phyloP scores from a whole-genome alignment of 176 grass and related monocot genomes.

The Zoysia japonica region DNA sequence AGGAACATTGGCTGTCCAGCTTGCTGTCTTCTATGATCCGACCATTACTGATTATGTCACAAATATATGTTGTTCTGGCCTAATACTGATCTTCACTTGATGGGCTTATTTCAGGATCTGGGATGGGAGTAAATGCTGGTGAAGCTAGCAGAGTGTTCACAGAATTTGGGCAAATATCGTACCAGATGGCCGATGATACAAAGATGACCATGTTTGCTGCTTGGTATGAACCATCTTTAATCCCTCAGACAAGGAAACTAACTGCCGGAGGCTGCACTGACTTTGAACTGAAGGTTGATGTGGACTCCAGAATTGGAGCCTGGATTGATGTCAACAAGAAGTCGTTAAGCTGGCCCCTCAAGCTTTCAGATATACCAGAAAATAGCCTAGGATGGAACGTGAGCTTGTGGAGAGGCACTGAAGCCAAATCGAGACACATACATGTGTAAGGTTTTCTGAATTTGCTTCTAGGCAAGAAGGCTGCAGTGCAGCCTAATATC shows the following conservation, averaged over 20 bases:
- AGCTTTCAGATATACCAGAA: slow-evolving; percentile 59
- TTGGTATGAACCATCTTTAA: slow-evolving; percentile 46
- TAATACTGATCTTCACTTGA: slow-evolving; percentile 65
- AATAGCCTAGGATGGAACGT: slow-evolving; percentile 66
- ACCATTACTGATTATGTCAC: slow-evolving; percentile 58
- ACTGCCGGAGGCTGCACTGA: slow-evolving; percentile 56
- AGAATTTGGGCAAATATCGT: slow-evolving; percentile 64
- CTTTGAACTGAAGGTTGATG: slow-evolving; percentile 62
- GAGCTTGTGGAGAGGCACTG: slow-evolving; percentile 53
- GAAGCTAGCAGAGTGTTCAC: slow-evolving; percentile 51
- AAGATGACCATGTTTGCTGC: slow-evolving; percentile 68
- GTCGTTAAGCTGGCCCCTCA: slow-evolving; percentile 55
- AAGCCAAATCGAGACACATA: slow-evolving; percentile 43
- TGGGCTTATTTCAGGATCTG: slow-evolving; percentile 47
- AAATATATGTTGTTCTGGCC: slow-evolving; percentile 47
- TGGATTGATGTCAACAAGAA: slow-evolving; percentile 73
- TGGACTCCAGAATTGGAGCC: slow-evolving; percentile 71
- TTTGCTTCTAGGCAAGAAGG: slow-evolving; percentile 70
- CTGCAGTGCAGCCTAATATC: slow-evolving; percentile 59
- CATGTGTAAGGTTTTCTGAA: slow-evolving; percentile 68
- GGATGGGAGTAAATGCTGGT: slow-evolving; percentile 24
- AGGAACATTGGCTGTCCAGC: slow-evolving; percentile 58
- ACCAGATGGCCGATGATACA: slow-evolving; percentile 50
- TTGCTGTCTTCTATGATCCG: slow-evolving; percentile 50
- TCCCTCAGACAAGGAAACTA: slow-evolving; percentile 44